phyloP scores from a whole-genome alignment of 345 rosid genomes.

The Gossypium rotundifolium region DNA sequence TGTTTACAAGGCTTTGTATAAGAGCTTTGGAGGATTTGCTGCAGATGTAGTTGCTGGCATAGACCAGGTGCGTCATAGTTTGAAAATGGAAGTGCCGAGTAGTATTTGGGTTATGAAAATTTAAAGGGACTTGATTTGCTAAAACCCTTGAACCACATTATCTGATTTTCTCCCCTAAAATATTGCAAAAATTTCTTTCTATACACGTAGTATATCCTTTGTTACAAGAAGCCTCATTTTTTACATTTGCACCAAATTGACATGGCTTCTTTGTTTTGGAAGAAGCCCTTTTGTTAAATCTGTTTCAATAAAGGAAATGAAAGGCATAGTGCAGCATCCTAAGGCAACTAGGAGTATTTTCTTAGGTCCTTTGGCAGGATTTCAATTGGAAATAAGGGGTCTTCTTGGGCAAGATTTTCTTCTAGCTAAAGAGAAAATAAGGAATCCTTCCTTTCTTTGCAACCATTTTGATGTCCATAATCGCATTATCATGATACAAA shows the following conservation, averaged over 20 bases:
- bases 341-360: not conserved
- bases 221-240: not conserved
- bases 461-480: not conserved
- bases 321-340: not conserved
- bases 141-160: not conserved
- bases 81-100: not conserved
- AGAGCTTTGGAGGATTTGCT: conserved; percentile 95
- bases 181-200: not conserved
- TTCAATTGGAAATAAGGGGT: not conserved
- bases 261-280: not conserved
- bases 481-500: conserved; percentile 9
- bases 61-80: conserved; percentile 60
- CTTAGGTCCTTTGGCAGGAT: not conserved
- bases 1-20: conserved; percentile 90
- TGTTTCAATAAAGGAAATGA: not conserved
- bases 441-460: not conserved
- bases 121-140: not conserved
- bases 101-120: not conserved
- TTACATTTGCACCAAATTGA: not conserved
- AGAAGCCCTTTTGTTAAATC: not conserved
- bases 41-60: conserved; percentile 98
- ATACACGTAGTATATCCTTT: not conserved
- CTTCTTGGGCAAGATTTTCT: not conserved
- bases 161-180: not conserved
- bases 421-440: not conserved